Base-by-base conservation (phyloP, 495 filamentous ascomycete genomes). In the Neurospora sp. region DNA sequence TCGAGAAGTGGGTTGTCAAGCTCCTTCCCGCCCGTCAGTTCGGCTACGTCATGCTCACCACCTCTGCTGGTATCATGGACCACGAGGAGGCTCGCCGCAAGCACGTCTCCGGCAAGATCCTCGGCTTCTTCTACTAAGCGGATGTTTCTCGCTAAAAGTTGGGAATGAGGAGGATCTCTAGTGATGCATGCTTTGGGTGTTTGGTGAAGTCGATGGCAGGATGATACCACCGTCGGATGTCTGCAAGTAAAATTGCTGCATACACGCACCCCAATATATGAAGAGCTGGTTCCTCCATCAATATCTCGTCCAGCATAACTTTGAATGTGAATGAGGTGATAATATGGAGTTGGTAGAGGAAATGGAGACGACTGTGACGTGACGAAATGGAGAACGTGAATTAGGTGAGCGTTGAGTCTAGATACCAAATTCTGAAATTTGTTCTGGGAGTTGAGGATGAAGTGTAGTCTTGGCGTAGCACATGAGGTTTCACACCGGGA, bases 1-100 rank as follows among this genome's bases (percentile, higher is more conserved):
- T 99, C 82, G 96, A 97, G 91, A 97, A 97, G 87, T 99, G 96
- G 96, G 92, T 98, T 81, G 92, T 95, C 82, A 96, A 97, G 91
- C 92, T 99, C 76, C 89, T 98, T 59, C 96, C 96, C 74, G 93
- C 96, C 73, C 96, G 96, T 97, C 96, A 99, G 86, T 98, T 99
- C 89, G 96, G 96, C 79, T 98, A 92, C 88, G 93, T 99, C 82
- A 94, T 99, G 85, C 91, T 98, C 81, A 99, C 96, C 82, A 99
- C 96, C 85, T 97, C 93, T 72, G 93, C 96, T 73, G 96, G 96
- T 83, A 98, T 99, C 84, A 98, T 99, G 95, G 96, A 99, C 88
- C 96, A 99, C 85, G 96, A 98, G 88, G 96, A 99, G 90, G 96
- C 96, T 74, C 89, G 96, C 82, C 89, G 96, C 84, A 98, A 98